phyloP scores from a whole-genome alignment of 352 stramenopile species.

The Phytophthora sansomeana region DNA sequence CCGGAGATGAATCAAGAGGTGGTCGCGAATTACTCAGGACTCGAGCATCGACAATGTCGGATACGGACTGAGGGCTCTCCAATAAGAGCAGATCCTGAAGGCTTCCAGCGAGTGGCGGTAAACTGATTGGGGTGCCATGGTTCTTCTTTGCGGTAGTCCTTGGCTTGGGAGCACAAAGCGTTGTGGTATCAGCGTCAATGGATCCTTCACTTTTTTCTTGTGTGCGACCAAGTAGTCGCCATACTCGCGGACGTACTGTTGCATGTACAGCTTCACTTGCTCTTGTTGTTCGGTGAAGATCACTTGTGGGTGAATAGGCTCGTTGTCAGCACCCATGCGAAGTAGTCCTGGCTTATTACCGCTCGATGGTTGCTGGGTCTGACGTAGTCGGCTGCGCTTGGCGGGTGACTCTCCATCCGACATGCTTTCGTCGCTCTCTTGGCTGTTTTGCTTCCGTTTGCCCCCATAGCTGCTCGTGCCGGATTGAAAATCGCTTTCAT shows the following conservation, averaged over 20 bases:
- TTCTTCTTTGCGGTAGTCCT: constrained; percentile 40
- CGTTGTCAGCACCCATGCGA: constrained; percentile 48
- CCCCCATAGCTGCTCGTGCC: constrained; percentile 47
- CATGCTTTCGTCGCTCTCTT: constrained; percentile 38
- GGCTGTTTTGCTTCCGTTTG: constrained; percentile 56
- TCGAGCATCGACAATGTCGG: constrained; percentile 43
- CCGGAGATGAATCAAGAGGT: constrained; percentile 16
- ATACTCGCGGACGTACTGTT: constrained; percentile 72
- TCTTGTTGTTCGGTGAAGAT: constrained; percentile 61
- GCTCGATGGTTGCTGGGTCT: constrained; percentile 4
- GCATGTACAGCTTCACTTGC: constrained; percentile 60
- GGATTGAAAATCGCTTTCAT: constrained; percentile 62
- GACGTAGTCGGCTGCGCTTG: constrained; percentile 30
- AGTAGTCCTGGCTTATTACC: constrained; percentile 37
- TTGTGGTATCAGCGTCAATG: constrained; percentile 1
- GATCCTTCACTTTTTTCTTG: constrained; percentile 12
- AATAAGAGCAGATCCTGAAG: constrained; percentile 76
- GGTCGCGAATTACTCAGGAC: constrained; percentile 23
- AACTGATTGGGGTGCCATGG: constrained; percentile 59
- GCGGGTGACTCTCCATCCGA: constrained; percentile 40
- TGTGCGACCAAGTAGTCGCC: constrained; percentile 55
- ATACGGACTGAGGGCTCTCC: constrained; percentile 78
- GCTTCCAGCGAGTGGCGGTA: constrained; percentile 60
- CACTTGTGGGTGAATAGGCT: constrained; percentile 58
- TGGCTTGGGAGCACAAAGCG: constrained; percentile 5